Percentiles rank a stretch among this genome's conserved stretches.
Evolutionary conservation across 345 rosid genomes (phyloP).

Genomic region (Lepidium sativum): DNA sequence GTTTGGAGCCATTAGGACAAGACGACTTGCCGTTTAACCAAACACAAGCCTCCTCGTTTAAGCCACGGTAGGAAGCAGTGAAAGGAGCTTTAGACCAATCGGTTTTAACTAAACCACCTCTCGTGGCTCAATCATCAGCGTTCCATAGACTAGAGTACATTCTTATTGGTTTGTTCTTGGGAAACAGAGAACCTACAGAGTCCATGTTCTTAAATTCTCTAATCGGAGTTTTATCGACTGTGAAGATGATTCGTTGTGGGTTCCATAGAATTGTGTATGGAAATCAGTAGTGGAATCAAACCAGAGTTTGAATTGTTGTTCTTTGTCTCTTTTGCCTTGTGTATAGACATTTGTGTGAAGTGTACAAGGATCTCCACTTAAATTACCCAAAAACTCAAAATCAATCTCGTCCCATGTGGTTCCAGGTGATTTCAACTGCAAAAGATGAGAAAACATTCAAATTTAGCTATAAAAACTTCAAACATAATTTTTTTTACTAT

Average conservation of each 20-base stretch:
- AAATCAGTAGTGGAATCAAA: slow-evolving; percentile 52
- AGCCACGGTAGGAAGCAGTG: slow-evolving; percentile 46
- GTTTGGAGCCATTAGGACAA: slow-evolving; percentile 14
- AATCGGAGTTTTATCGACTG: slow-evolving; percentile 47
- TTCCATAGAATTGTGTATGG: slow-evolving; percentile 54
- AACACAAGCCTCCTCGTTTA: slow-evolving; percentile 41
- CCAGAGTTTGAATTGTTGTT: slow-evolving; percentile 64
- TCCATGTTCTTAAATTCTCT: slow-evolving; percentile 58
- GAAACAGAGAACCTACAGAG: slow-evolving; percentile 38
- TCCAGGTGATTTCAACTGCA: slow-evolving; percentile 52
- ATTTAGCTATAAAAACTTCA: not conserved
- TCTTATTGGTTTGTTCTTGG: slow-evolving; percentile 44
- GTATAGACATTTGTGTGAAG: slow-evolving; percentile 53
- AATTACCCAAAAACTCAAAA: slow-evolving; percentile 57
- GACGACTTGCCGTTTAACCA: slow-evolving; percentile 34
- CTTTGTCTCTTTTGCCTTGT: slow-evolving; percentile 54
- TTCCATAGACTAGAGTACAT: slow-evolving; percentile 58
- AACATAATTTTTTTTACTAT: too few species aligned
- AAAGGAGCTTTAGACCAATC: slow-evolving; percentile 59
- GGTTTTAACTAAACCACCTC: slow-evolving; percentile 53
- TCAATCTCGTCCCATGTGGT: slow-evolving; percentile 68
- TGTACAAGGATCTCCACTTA: slow-evolving; percentile 58
- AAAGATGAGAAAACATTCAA: not conserved
- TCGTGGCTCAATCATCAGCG: slow-evolving; percentile 57
- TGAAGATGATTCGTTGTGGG: slow-evolving; percentile 48